phyloP scores from a whole-genome alignment of 257 asterid genomes.

The Catharanthus roseus region DNA sequence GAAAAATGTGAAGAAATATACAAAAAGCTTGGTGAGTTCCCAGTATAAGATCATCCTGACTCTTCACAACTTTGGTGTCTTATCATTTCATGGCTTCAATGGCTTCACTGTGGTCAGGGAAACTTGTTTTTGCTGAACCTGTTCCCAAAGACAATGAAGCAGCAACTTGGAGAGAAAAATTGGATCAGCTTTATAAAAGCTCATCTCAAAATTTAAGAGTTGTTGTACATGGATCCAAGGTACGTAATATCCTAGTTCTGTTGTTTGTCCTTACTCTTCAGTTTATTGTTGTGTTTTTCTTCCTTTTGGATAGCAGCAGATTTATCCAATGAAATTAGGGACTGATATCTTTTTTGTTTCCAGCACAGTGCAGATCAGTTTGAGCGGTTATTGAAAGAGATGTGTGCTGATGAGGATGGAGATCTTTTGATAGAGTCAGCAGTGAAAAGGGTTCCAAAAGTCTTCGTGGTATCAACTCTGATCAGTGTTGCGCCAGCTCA shows the following conservation, averaged over 20 bases:
- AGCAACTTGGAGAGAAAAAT: constrained; percentile 95
- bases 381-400: constrained; percentile 88
- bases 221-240: constrained; percentile 96
- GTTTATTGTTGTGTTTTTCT: background rate
- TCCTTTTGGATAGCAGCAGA: background rate
- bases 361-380: constrained; percentile 99
- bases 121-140: constrained; percentile 98
- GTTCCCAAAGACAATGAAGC: constrained; percentile 97
- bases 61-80: constrained; percentile 3
- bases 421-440: constrained; percentile 97
- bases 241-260: constrained; percentile 29
- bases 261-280: constrained; percentile 12
- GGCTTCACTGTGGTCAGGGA: constrained; percentile 47
- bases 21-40: constrained; percentile 82
- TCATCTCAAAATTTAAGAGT: constrained; percentile 97
- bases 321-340: constrained; percentile 17
- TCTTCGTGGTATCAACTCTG: constrained; percentile 90
- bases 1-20: constrained; percentile 95
- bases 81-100: constrained; percentile 10
- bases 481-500: constrained; percentile 96
- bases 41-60: constrained; percentile 16
- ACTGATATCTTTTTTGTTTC: constrained; percentile 37
- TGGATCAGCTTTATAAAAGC: constrained; percentile 98
- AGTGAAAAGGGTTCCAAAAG: constrained; percentile 83
- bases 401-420: constrained; percentile 95